Base-by-base conservation (phyloP, 2,329 filamentous ascomycete genomes). In the Trichophyton schoenleinii region DNA sequence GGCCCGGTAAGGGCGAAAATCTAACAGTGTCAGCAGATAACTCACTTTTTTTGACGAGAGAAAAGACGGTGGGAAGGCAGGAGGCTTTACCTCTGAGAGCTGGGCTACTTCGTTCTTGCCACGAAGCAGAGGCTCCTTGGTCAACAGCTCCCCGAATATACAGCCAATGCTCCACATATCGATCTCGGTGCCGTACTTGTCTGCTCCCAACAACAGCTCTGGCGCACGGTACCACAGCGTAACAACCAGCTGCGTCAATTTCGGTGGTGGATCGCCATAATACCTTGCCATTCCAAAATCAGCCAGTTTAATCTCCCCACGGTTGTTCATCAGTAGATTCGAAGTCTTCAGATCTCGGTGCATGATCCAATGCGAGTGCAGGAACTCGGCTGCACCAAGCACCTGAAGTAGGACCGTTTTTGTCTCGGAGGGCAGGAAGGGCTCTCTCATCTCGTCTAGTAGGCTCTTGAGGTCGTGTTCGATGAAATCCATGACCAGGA, bases 201-300 rank as follows among this genome's bases (percentile, higher is more conserved):
- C 82, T 0, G 88, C 79, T 4, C 94, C 94, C 2, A 97, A 84
- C 1, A 99, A 81, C 9, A 97, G 82, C 74, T 97, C 94, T 0
- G 94, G 94, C 0, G 89, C 83, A 61, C 94, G 88, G 73, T 99
- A 99, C 94, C 94, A 99, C 5, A 99, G 82, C 5, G 94, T 99
- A 18, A 97, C 92, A 64, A 99, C 94, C 55, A 97, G 83, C 71
- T 92, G 88, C 1, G 94, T 97, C 63, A 97, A 81, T 64, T 88
- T 87, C 0, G 85, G 81, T 0, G 85, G 80, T 3, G 92, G 91
- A 67, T 89, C 85, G 58, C 88, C 88, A 61, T 88, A 88, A 75
- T 94, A 94, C 31, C 94, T 84, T 2, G 94, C 92, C 90, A 99
- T 96, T 73, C 94, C 94, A 71, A 99, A 99, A 75, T 99, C 94